Evolutionary conservation across 2,329 filamentous ascomycete species (phyloP).

Genomic region (Aspergillus ruber): DNA sequence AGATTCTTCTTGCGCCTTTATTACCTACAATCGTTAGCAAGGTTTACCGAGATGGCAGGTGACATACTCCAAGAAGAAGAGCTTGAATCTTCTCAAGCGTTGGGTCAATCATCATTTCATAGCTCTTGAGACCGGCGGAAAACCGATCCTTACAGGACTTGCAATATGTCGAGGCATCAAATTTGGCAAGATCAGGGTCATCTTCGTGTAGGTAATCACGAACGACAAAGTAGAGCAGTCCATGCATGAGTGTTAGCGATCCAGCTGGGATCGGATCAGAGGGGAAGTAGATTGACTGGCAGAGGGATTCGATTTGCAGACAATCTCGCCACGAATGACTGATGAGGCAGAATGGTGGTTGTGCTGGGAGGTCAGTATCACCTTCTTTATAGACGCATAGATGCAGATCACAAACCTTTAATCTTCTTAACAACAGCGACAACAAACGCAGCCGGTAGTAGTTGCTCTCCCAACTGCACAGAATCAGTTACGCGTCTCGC

Average conservation of each 20-base stretch:
- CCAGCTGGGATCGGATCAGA: conserved; percentile 14
- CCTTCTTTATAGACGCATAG: background rate
- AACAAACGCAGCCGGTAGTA: conserved; percentile 14
- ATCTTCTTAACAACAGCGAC: conserved; percentile 16
- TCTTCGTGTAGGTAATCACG: conserved; percentile 19
- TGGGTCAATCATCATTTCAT: conserved; percentile 15
- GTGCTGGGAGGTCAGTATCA: conserved; percentile 3
- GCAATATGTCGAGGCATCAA: conserved; percentile 9
- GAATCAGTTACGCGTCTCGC: background rate
- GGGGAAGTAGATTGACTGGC: conserved; percentile 19
- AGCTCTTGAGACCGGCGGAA: conserved; percentile 9
- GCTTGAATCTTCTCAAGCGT: conserved; percentile 20
- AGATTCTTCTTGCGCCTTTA: conserved; percentile 22
- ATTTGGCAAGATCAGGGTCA: conserved; percentile 10
- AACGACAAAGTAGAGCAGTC: conserved; percentile 19
- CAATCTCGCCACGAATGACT: conserved; percentile 20
- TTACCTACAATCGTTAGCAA: conserved; percentile 10
- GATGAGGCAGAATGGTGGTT: conserved; percentile 21
- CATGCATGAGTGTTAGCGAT: conserved; percentile 16
- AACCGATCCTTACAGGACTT: conserved; percentile 13
- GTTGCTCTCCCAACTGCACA: background rate
- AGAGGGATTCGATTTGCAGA: conserved; percentile 13
- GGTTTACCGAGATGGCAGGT: background rate
- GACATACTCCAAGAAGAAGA: conserved; percentile 14
- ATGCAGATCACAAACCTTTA: conserved; percentile 8